Evolutionary conservation across 2,329 filamentous ascomycete species (phyloP), one percentile per base, ranked within the genome.

Genomic region (Beauveria caledonica): DNA sequence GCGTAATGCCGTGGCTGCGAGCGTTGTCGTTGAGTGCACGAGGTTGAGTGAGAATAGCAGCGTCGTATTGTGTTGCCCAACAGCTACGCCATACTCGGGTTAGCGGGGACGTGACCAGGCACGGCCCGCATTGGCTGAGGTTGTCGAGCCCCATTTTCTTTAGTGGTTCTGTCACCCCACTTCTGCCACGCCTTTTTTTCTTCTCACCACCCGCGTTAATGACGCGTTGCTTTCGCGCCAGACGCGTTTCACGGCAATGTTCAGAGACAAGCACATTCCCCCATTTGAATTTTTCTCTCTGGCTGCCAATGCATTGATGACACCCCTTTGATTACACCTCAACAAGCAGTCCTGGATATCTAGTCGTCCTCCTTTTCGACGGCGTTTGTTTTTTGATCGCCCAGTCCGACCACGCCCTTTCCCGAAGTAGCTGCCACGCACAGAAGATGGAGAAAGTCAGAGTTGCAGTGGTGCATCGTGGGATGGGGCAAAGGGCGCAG

Each of bases 221-320:
- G 42, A 60, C 58, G 58, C 51, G 58, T 60, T 54, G 27, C 15
- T 49, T 60, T 60, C 58, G 51, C 58, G 58, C 48, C 42, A 25
- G 58, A 33, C 58, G 58, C 51, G 58, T 55, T 45, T 60, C 50
- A 33, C 33, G 15, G 21, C 29, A n/a, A 49, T 29, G n/a, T 49
- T 42, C 60, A 63, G 62, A 58, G 45, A 49, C 33, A 33, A 19
- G 44, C 25, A 6, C 21, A 58, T 29, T 29, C 45, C 45, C 45
- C 40, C 55, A 39, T 58, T 29, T 33, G 33, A 39, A 39, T 25
- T 36, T 44, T 33, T 10, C 23, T 29, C 23, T 40, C 33, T 27
- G 11, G 27, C 4, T n/a, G 19, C 36, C 40, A 60, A 45, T 36
- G 27, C 40, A 27, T 51, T 39, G 40, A 17, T 25, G 27, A 48